These are phyloP conservation scores for Mucor circinelloides DNA, from an alignment of 371 early-diverging fungal genomes.

Conservation along the genomic window DNA sequence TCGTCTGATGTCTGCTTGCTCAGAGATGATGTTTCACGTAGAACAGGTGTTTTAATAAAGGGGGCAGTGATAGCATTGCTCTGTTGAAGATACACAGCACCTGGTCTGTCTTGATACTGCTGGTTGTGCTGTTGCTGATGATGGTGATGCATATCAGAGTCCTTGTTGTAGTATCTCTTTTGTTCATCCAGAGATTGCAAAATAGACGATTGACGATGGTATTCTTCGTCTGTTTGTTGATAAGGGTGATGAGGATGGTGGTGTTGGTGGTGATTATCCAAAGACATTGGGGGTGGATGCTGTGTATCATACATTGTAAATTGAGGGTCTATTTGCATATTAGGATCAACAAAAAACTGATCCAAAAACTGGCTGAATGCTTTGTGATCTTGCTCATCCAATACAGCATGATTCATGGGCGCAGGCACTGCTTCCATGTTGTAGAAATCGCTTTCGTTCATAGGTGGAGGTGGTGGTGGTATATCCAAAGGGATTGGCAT, in stretches of 20 bases:
- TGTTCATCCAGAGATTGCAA: conserved; percentile 41
- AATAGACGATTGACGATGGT: conserved; percentile 32
- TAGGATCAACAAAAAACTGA: conserved; percentile 45
- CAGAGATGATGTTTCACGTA: not conserved
- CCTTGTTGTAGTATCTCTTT: conserved; percentile 24
- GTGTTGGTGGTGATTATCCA: not conserved
- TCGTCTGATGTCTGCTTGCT: not conserved
- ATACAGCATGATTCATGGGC: conserved; percentile 21
- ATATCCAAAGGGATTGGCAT: conserved; percentile 50
- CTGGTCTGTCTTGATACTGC: conserved; percentile 8
- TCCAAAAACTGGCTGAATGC: conserved; percentile 49
- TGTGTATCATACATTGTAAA: conserved; percentile 5
- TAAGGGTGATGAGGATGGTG: not conserved
- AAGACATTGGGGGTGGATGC: conserved; percentile 18
- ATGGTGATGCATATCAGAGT: not conserved
- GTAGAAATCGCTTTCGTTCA: conserved; percentile 5
- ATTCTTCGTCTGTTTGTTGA: conserved; percentile 21
- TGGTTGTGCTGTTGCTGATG: not conserved
- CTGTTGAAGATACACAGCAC: conserved; percentile 32
- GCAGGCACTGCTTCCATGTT: conserved; percentile 11
- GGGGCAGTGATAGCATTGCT: conserved; percentile 31
- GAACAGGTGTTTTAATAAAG: conserved; percentile 18
- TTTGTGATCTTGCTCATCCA: conserved; percentile 49
- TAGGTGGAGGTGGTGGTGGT: conserved; percentile 27
- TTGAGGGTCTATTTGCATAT: conserved; percentile 30